Base-by-base conservation (phyloP, 31 red algal genomes). In the Odonthalia washingtoniensis region DNA sequence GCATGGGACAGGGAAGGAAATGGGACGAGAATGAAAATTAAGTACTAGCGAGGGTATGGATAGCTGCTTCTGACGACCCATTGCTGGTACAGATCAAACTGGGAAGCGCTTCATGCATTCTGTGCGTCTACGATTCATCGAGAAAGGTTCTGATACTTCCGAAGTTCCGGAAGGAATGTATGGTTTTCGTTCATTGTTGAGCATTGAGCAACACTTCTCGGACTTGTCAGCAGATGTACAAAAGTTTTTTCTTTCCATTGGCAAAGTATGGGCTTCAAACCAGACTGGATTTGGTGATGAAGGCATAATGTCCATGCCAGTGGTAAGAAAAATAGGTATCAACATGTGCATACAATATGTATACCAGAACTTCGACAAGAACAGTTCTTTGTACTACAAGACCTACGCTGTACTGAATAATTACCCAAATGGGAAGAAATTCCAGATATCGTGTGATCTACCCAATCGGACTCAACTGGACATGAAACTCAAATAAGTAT, bases 301-400 rank as follows among this genome's bases (percentile, higher is more conserved):
- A n/a, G 42, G 74, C 21, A 44, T 85, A 21, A 1, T 74, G 21
- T 85, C 82, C 33, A 85, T 85, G 82, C 66, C 82, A n/a, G 82
- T 74, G 40, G 65, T 39, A 52, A 74, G 72, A 24, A 65, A 44
- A 38, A 24, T 85, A 3, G 45, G 49, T 21, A 57, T 14, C 12
- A 14, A 21, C 21, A 21, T 9, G 68, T 2, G 76, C 86, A 27
- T 36, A 61, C n/a, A 3, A 85, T 36, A 73, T 41, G 28, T 74
- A 5, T 41, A 52, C 35, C 16, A 85, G 68, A 64, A 74, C 65
- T 85, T 70, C 33, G 38, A 85, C 82, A 24, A 85, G 33, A 85
- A 85, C 74, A 64, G 68, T 17, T 53, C n/a, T 35, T 30, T 49
- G n/a, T 43, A 30, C 5, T 85, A 30, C 43, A 72, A 52, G 31